Base-by-base conservation (phyloP, 2,329 filamentous ascomycete species). In the Neonectria faginata region DNA sequence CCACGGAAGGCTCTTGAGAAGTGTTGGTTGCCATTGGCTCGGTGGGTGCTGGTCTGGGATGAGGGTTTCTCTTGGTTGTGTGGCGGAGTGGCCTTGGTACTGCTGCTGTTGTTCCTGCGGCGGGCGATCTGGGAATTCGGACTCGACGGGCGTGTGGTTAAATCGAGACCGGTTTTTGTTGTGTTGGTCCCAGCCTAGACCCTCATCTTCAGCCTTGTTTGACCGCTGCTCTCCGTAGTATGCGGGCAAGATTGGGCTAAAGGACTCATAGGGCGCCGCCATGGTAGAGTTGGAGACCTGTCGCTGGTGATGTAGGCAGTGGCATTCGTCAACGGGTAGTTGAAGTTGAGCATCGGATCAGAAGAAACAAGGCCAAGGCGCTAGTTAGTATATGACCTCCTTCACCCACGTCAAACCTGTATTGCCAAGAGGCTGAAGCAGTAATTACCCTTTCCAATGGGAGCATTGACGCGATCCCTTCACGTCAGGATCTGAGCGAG, bases 1-100 rank as follows among this genome's bases (percentile, higher is more conserved):
- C 60, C 60, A 62, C 3, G 60, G 60, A 18, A 47, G 12, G 44
- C 44, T 47, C 44, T 47, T 47, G 44, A 47, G 44, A 8, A 39
- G 12, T 16, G 5, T 22, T 20, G 44, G 44, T 5, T 22, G 44
- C 44, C 44, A 45, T 45, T 45, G 11, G 5, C 6, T 12, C 5
- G 10, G 10, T 22, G 12, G 18, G 11, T 25, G 11, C 6, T 45
- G 20, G 7, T 45, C 44, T 11, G 20, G 5, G 12, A 45, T 25
- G 20, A 45, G 20, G 18, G 25, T 45, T 16, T 10, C 20, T 14
- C n/a, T 20, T 9, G 44, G 14, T 8, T 45, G 42, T 16, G 22
- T 22, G 11, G 44, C 20, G 1, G 44, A 45, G 12, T n/a, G 42
- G 5, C 10, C 18, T 5, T 44, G 3, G n/a, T 45, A 4, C 22